Conservation (phyloP, 2,329 filamentous ascomycete genomes). For the Cladosporium austrohemisphaericum region DNA sequence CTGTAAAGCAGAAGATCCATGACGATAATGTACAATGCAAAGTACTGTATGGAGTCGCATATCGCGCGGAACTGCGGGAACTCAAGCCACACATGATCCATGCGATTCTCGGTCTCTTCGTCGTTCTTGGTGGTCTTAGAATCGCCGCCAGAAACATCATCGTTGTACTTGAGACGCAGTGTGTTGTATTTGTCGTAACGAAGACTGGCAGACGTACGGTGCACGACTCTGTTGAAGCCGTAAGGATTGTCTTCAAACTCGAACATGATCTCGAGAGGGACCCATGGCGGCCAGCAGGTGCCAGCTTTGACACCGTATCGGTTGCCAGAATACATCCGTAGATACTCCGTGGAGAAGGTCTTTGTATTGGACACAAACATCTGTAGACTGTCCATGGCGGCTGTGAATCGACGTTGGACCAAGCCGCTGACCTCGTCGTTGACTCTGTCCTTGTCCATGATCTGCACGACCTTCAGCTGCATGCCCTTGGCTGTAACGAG, state of each 20-base stretch:
- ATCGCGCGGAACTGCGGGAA: constrained; percentile 92
- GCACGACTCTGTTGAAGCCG: constrained; percentile 95
- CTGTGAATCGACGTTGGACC: constrained; percentile 87
- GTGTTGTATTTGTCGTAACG: constrained; percentile 99
- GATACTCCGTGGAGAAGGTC: constrained; percentile 75
- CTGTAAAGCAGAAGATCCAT: constrained; percentile 93
- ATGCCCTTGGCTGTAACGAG: constrained; percentile 96
- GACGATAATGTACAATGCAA: constrained; percentile 96
- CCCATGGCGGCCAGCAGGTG: constrained; percentile 95
- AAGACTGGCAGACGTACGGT: constrained; percentile 91
- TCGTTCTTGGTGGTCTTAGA: constrained; percentile 39
- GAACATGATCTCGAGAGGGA: constrained; percentile 97
- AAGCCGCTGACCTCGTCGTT: constrained; percentile 91
- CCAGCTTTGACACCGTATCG: constrained; percentile 81
- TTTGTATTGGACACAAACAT: constrained; percentile 97
- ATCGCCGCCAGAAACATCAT: constrained; percentile 71
- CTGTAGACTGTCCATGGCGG: constrained; percentile 96
- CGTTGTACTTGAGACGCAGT: constrained; percentile 92
- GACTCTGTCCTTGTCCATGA: constrained; percentile 93
- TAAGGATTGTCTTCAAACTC: constrained; percentile 92
- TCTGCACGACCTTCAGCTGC: constrained; percentile 95
- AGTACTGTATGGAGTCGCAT: constrained; percentile 96
- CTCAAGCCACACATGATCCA: constrained; percentile 95
- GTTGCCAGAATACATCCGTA: constrained; percentile 92
- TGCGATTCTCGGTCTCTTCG: constrained; percentile 60